Evolutionary conservation across 2,329 filamentous ascomycete species (phyloP).

Genomic region (Phoma sp.): DNA sequence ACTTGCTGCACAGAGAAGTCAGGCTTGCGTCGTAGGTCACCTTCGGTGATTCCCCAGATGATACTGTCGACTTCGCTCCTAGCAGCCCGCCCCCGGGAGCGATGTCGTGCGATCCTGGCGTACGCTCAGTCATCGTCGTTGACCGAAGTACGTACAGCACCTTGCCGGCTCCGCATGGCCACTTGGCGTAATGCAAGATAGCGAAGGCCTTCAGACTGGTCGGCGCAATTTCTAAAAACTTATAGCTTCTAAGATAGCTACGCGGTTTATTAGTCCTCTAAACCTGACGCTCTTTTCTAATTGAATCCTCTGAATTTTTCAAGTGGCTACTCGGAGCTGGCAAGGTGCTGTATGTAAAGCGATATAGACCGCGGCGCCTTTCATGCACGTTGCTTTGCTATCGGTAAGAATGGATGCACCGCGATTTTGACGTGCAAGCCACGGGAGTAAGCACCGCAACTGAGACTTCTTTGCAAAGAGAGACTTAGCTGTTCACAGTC

Average conservation of each 20-base stretch:
- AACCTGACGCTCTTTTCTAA: no score
- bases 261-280: no score
- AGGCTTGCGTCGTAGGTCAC: background rate
- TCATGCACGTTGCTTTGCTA: conserved; percentile 5
- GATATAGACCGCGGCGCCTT: background rate
- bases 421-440: background rate
- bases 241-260: no score
- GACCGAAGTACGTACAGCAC: background rate
- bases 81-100: background rate
- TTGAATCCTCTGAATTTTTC: no score
- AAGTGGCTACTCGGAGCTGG: no score
- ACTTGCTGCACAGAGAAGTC: conserved; percentile 12
- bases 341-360: background rate
- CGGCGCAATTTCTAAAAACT: no score
- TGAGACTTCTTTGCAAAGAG: background rate
- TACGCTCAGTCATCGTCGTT: conserved; percentile 4
- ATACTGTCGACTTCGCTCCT: background rate
- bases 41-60: background rate
- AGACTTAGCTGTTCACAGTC: background rate
- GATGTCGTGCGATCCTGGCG: background rate
- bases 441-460: background rate
- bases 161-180: no score
- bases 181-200: no score
- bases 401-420: conserved; percentile 1
- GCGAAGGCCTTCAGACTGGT: no score